A percentile compares a stretch with the other conserved stretches of the same genome.
Evolutionary conservation across 306 rosid species (phyloP).

Genomic region (Fagus sylvatica): DNA sequence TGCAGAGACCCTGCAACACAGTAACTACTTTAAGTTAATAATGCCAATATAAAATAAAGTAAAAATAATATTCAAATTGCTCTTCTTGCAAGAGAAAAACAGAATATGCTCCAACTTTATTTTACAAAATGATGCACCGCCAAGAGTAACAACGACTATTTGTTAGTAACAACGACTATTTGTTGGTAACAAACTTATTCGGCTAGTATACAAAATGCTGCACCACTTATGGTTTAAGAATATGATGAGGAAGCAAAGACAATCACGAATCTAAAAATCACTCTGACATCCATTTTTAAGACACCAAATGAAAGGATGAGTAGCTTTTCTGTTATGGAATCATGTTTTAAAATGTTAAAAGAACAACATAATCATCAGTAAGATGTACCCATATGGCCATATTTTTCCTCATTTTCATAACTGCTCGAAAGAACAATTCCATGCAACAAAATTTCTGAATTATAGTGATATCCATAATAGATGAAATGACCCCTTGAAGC

Average conservation of each 20-base stretch:
- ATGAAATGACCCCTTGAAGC: not conserved
- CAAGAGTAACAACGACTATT: not conserved
- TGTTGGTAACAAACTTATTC: not conserved
- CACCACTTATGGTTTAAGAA: not conserved
- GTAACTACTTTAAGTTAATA: conserved; percentile 15
- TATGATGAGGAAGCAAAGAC: not conserved
- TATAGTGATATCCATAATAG: not conserved
- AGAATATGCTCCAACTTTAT: not conserved
- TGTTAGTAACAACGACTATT: not conserved
- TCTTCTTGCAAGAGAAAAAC: not conserved
- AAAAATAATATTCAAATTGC: conserved; percentile 8
- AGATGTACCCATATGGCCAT: not conserved
- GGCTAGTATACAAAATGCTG: not conserved
- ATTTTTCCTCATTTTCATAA: too few relatives aligned
- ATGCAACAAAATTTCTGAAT: not conserved
- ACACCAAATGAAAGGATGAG: not conserved
- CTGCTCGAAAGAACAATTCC: too few relatives aligned
- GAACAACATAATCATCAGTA: not conserved
- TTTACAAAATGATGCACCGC: not conserved
- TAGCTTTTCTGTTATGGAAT: not conserved
- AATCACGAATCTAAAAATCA: not conserved
- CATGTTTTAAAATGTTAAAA: not conserved
- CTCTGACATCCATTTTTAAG: not conserved
- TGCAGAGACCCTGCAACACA: conserved; percentile 71
- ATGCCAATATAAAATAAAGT: too few relatives aligned